Base-by-base conservation (phyloP, 805 yeast genomes). In the Candida corydali region DNA sequence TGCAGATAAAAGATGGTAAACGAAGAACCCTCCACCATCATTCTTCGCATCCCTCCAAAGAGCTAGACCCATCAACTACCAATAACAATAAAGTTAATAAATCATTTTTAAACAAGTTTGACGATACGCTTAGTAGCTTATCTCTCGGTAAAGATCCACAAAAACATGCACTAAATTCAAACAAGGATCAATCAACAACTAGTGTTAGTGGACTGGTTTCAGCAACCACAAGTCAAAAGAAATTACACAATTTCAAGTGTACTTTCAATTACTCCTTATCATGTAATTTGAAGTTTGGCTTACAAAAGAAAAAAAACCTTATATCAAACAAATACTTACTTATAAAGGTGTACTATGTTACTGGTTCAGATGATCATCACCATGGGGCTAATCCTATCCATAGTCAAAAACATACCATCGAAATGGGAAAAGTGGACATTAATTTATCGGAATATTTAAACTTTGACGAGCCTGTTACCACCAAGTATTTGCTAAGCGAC, bases 401-500 rank as follows among this genome's bases (percentile, higher is more conserved):
- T 11, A 12, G 29, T 16, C 25, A 17, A 9, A 40, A 17, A 32
- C 37, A 26, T 29, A 61, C 75, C 16, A 32, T 32, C 17, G 65
- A 68, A 19, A 55, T 93, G 26, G 98, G 98, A 1, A 53, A 59
- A 12, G 63, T 88, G 12, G 76, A 68, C 29, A 60, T 91, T 23
- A 83, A 88, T 50, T 53, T 89, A 28, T 62, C 91, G 0, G 94
- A 87, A 48, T 86, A 81, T 54, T 73, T 82, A 25, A 67, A 70
- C 45, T 76, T 73, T 37, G 65, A 69, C 22, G 69, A 71, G 36
- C 69, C 76, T 3, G 58, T 70, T 3, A 66, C 80, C 2, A 70
- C 82, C 43, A 68, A 85, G 43, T 87, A 83, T 48, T 61, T 91
- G 29, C 64, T 91, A 25, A 81, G 81, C 49, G 74, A 86, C 18